These are phyloP conservation scores for Coniosporium apollinis DNA, from an alignment of 495 filamentous ascomycete species.

Conservation along the genomic window DNA sequence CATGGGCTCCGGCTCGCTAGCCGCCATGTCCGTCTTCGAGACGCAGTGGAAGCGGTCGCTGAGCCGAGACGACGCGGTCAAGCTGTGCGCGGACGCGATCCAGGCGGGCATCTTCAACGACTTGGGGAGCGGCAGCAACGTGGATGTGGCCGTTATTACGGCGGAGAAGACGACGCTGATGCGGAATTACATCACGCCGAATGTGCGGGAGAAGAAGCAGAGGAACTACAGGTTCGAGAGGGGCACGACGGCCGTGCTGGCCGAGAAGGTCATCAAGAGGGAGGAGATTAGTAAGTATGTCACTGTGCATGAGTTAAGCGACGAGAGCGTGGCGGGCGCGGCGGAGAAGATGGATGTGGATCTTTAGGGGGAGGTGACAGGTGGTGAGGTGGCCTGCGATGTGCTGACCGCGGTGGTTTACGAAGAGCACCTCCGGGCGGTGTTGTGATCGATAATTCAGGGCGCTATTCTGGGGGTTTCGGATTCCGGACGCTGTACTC, in stretches of 20 bases:
- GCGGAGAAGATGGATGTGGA: slow-evolving; percentile 96
- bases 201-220: slow-evolving; percentile 79
- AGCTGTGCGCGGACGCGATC: slow-evolving; percentile 74
- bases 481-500: no score
- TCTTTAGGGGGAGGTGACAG: slow-evolving; percentile 29
- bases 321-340: slow-evolving; percentile 34
- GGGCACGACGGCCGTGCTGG: slow-evolving; percentile 84
- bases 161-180: slow-evolving; percentile 80
- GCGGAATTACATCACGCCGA: slow-evolving; percentile 82
- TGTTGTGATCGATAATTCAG: no score
- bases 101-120: slow-evolving; percentile 99
- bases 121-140: slow-evolving; percentile 89
- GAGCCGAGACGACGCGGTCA: slow-evolving; percentile 65
- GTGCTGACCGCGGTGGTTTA: no score
- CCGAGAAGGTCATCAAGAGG: slow-evolving; percentile 82
- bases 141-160: slow-evolving; percentile 91
- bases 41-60: slow-evolving; percentile 77
- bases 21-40: slow-evolving; percentile 97
- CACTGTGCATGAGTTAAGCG: slow-evolving; percentile 67
- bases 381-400: no score
- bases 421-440: no score
- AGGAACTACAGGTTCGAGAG: slow-evolving; percentile 76
- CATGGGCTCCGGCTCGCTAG: slow-evolving; percentile 91
- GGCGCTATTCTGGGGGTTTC: no score
- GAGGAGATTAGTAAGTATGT: slow-evolving; percentile 92